Base-by-base conservation (phyloP, 106 monocot genomes). In the Alisma plantagoaquatica region DNA sequence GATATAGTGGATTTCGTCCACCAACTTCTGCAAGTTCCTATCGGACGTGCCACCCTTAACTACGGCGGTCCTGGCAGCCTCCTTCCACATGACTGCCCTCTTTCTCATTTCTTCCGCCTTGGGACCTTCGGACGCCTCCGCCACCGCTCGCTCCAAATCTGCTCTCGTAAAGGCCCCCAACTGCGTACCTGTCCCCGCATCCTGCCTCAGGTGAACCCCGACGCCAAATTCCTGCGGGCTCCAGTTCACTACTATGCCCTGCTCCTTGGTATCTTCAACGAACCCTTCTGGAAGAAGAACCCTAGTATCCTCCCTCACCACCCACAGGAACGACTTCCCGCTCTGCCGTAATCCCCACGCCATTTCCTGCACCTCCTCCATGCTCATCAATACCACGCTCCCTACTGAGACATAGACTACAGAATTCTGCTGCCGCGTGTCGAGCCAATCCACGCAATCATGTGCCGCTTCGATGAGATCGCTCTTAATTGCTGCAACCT, bases 331-430 rank as follows among this genome's bases (percentile, higher is more conserved):
- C 15, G 75, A 73, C 27, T 49, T 51, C 23, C 63, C 75, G 67
- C 66, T 54, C 19, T 43, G 29, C 23, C 12, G 12, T 1, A 92
- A 53, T 10, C 78, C 91, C 29, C 21, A 19, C 2, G 81, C 86
- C 53, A 92, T 58, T 70, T 86, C 85, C 6, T 19, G 66, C 51
- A 79, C 68, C 54, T 86, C 86, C 35, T 62, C 78, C 22, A 17
- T 22, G 25, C 24, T 30, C 12, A 86, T 51, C 20, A 60, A 35
- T 5, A 82, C 86, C 2, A 86, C 43, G 67, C 86, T 92, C 9
- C 85, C 91, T 11, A 77, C n/a, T 1, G 91, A 80, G 11, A 67
- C 72, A 59, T 91, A 91, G 12, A 78, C 75, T 14, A 81, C 91
- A 0, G 85, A 81, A 4, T 42, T 17, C 0, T 58, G 53, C 0